Conservation (phyloP, 495 filamentous ascomycete genomes). For the Talaromyces proteolyticus region DNA sequence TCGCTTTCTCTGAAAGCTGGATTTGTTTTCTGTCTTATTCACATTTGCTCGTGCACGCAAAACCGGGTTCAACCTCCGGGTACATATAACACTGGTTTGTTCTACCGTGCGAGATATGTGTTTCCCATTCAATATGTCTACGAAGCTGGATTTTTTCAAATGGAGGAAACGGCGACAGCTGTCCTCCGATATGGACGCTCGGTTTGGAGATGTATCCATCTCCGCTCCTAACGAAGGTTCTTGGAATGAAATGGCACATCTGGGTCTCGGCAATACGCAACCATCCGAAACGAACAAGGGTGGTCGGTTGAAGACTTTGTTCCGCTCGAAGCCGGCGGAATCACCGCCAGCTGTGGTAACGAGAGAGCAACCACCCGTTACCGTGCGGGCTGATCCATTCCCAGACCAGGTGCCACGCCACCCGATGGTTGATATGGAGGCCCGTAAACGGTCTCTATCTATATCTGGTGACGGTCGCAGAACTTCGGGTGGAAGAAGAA, state of each 20-base stretch:
- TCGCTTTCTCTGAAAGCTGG: background rate
- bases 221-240: slow-evolving; percentile 36
- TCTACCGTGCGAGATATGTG: background rate
- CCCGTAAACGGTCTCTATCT: background rate
- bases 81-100: background rate
- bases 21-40: background rate
- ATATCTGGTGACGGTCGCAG: background rate
- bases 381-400: background rate
- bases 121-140: background rate
- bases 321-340: background rate
- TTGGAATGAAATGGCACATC: slow-evolving; percentile 27
- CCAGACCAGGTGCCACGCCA: background rate
- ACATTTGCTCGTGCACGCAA: too few relatives aligned
- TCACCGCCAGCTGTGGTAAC: background rate
- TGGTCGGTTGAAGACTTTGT: slow-evolving; percentile 1
- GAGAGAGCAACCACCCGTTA: background rate
- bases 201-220: slow-evolving; percentile 39
- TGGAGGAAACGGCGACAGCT: slow-evolving; percentile 33
- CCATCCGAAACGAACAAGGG: background rate
- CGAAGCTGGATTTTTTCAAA: slow-evolving; percentile 11
- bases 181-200: slow-evolving; percentile 33
- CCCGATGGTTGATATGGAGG: background rate
- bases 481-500: background rate
- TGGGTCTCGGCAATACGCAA: background rate
- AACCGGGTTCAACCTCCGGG: background rate